Base-by-base conservation (phyloP, 345 rosid genomes). In the Carallia pectinifolia region DNA sequence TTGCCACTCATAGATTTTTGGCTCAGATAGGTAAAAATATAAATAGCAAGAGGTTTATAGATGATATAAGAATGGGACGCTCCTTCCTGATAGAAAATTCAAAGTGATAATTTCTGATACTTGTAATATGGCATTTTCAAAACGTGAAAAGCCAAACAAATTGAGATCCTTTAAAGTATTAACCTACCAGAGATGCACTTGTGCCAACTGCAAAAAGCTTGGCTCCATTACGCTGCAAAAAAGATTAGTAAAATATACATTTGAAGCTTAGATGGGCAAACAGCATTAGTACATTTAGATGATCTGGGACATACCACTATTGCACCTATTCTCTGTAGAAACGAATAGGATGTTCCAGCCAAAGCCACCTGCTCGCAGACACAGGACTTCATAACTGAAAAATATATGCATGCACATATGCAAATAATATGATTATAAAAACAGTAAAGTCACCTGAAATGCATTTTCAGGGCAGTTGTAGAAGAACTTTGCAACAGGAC, bases 121-220 rank as follows among this genome's bases (percentile, higher is more conserved):
- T 4, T 12, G 15, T 4, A 44, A 15, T 44, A 3, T 13, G 2
- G 17, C 50, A 44, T 13, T 44, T 12, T 44, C 17, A 12, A 16
- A 12, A 10, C 5, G 16, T 44, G 13, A 44, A 2, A 44, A 44
- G 50, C 5, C 13, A 10, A 2, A 19, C 1, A 56, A 23, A 36
- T 33, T 6, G 29, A 34, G 44, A 69, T 59, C 55, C 9, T 39
- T 10, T 47, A 36, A 30, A 4, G 52, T 19, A 54, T 36, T 23
- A 68, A 74, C 86, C 74, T 79, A 91, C 97, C 85, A 93, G 80
- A 8, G 98, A 93, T 30, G 98, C 89, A 69, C 96, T 67, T 31
- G 97, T 91, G 56, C 98, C 97, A 64, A 93, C 98, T 2, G 86
- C 98, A 77, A 93, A 91, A 68, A 93, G 89, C 81, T 91, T 93